phyloP scores from a whole-genome alignment of 2,329 filamentous ascomycete species.

The Penicillium hesseltinei region DNA sequence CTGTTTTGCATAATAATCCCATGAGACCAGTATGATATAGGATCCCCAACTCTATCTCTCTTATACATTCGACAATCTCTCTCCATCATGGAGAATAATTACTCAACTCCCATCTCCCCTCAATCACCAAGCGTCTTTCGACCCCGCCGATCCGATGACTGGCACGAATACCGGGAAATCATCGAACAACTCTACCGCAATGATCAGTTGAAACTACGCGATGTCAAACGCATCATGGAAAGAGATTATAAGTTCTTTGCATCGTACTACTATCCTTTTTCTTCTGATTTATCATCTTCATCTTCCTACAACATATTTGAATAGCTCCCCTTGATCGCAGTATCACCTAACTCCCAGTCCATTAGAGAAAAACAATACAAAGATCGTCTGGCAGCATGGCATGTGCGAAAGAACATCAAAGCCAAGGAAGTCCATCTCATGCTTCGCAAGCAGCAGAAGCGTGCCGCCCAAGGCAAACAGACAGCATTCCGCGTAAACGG shows the following conservation, averaged over 20 bases:
- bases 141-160: constrained; percentile 39
- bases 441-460: constrained; percentile 40
- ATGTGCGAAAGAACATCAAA: constrained; percentile 41
- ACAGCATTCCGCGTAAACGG: constrained; percentile 37
- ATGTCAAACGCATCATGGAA: constrained; percentile 41
- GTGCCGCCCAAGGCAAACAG: constrained; percentile 38
- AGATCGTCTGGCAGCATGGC: constrained; percentile 39
- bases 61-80: not conserved
- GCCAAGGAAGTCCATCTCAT: constrained; percentile 39
- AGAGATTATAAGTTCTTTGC: constrained; percentile 37
- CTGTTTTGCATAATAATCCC: not conserved
- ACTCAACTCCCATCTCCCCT: constrained; percentile 10
- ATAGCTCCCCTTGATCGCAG: not conserved
- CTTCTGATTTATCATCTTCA: constrained; percentile 1
- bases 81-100: constrained; percentile 17
- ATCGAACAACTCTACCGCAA: constrained; percentile 39
- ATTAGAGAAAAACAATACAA: constrained; percentile 42
- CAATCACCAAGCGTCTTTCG: constrained; percentile 27
- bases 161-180: constrained; percentile 36
- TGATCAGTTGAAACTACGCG: constrained; percentile 35
- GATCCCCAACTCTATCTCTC: not conserved
- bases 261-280: constrained; percentile 29
- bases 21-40: constrained; percentile 6
- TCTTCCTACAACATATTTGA: not conserved
- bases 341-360: constrained; percentile 17